phyloP scores from a whole-genome alignment of 345 rosid genomes.

The Salix arbutifolia region DNA sequence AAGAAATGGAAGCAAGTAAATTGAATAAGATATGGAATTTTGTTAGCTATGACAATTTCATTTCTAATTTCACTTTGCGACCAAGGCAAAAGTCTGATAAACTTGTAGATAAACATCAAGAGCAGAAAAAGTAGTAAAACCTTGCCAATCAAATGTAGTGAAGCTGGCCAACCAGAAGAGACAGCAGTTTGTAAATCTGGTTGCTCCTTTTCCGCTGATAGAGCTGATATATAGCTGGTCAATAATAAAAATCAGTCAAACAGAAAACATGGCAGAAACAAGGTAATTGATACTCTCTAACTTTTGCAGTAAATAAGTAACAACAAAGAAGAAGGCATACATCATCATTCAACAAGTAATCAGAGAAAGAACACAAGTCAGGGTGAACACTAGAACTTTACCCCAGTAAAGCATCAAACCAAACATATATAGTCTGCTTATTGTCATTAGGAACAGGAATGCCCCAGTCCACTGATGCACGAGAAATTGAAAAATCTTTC shows the following conservation, averaged over 20 bases:
- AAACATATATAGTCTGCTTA: constrained; percentile 89
- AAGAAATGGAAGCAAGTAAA: not conserved
- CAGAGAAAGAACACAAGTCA: not conserved
- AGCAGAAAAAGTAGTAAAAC: constrained; percentile 27
- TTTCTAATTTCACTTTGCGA: not conserved
- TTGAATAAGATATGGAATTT: not conserved
- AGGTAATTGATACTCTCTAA: not conserved
- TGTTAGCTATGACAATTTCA: constrained; percentile 1
- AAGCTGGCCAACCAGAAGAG: constrained; percentile 91
- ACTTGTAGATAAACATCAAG: not conserved
- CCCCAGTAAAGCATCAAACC: constrained; percentile 98
- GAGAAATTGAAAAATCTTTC: constrained; percentile 90
- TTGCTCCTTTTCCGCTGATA: constrained; percentile 51
- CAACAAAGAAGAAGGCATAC: constrained; percentile 2
- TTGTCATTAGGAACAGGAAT: constrained; percentile 87
- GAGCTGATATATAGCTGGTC: constrained; percentile 81
- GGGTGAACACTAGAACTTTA: constrained; percentile 24
- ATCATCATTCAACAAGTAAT: not conserved
- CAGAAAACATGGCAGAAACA: not conserved
- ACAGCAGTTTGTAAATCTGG: constrained; percentile 57
- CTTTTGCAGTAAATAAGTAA: not conserved
- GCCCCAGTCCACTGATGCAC: constrained; percentile 97
- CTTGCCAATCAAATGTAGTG: constrained; percentile 93
- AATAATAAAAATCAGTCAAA: not conserved
- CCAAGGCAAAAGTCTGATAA: not conserved